Evolutionary conservation across 192 early-diverging fungal genomes (phyloP).

Genomic region (Fimicolochytrium jonesii): DNA sequence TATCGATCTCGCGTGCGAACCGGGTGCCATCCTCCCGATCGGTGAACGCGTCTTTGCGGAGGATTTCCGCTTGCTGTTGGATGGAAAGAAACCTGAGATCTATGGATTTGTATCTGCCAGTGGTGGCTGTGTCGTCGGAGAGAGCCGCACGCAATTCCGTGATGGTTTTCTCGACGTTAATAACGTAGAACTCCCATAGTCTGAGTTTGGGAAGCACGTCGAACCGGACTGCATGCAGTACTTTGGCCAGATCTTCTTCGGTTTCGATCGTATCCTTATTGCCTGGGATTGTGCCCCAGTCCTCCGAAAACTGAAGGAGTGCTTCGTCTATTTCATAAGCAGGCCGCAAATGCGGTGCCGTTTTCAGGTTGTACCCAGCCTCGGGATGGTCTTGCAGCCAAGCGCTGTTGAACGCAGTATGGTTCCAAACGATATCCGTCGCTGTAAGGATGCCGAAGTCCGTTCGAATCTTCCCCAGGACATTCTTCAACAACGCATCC

Average conservation of each 20-base stretch:
- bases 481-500: constrained; percentile 51
- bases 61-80: constrained; percentile 26
- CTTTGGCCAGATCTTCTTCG: constrained; percentile 59
- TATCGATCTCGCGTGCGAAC: constrained; percentile 54
- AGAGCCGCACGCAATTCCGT: constrained; percentile 16
- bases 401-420: constrained; percentile 89
- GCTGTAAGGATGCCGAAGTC: constrained; percentile 70
- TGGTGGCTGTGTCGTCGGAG: no score
- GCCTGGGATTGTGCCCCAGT: constrained; percentile 5
- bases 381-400: constrained; percentile 96
- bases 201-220: constrained; percentile 37
- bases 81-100: constrained; percentile 16
- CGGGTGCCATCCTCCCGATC: constrained; percentile 44
- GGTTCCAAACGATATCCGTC: constrained; percentile 99
- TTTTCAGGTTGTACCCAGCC: constrained; percentile 91
- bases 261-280: constrained; percentile 44
- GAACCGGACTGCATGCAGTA: constrained; percentile 51
- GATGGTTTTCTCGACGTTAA: constrained; percentile 38
- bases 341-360: constrained; percentile 86
- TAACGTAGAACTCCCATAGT: constrained; percentile 88
- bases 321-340: constrained; percentile 94
- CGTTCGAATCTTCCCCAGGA: constrained; percentile 53
- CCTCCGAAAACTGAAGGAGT: constrained; percentile 51
- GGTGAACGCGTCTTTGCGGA: constrained; percentile 22
- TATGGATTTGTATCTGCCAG: no score